phyloP scores from a whole-genome alignment of 306 rosid species.

The Fragaria nilgerrensis region DNA sequence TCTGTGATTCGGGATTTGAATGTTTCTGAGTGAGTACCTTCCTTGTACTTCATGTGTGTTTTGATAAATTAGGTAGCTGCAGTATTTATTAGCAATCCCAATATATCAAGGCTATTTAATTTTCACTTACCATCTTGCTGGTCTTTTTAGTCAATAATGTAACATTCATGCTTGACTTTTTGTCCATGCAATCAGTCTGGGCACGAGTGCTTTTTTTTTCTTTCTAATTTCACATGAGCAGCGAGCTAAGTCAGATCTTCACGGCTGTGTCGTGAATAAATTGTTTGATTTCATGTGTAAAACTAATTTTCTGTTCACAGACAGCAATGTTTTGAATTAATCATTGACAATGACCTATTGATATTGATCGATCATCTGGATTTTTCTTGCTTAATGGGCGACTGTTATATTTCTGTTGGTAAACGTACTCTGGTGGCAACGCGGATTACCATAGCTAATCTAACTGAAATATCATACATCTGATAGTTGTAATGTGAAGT shows the following conservation, averaged over 20 bases:
- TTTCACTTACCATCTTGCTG: neutral
- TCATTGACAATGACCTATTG: neutral
- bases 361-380: neutral
- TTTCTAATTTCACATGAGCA: slow-evolving; percentile 10
- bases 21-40: neutral
- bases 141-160: neutral
- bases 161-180: neutral
- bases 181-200: neutral
- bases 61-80: neutral
- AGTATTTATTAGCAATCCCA: neutral
- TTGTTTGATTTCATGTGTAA: slow-evolving; percentile 5
- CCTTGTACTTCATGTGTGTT: slow-evolving; percentile 18
- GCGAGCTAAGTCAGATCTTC: neutral
- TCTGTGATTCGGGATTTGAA: slow-evolving; percentile 11
- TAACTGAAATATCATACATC: neutral
- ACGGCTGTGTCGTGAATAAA: neutral
- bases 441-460: neutral
- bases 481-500: neutral
- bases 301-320: neutral
- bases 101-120: neutral
- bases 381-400: neutral
- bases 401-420: neutral
- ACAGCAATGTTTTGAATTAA: neutral
- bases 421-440: neutral
- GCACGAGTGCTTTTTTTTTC: neutral